Evolutionary conservation across 2,329 filamentous ascomycete species (phyloP).

Genomic region (Ambrosiella xylebori): DNA sequence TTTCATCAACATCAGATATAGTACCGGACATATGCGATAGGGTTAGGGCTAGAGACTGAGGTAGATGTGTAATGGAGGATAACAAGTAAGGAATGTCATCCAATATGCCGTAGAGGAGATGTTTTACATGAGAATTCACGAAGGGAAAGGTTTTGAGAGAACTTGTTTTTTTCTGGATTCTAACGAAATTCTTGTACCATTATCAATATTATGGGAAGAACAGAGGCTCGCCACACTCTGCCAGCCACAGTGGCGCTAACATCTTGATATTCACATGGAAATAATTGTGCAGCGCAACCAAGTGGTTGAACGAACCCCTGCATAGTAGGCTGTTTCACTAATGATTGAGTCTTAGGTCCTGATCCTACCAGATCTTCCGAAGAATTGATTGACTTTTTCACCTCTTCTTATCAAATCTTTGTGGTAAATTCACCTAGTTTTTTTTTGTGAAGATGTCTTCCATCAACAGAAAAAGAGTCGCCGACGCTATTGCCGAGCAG

Average conservation of each 20-base stretch:
- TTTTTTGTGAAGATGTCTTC: neutral
- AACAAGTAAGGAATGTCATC: neutral
- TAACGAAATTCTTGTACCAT: neutral
- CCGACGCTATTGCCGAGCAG: constrained; percentile 21
- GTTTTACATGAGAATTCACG: neutral
- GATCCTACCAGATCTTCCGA: too few relatives aligned
- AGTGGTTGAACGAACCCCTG: neutral
- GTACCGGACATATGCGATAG: too few relatives aligned
- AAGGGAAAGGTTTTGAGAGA: neutral
- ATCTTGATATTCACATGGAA: neutral
- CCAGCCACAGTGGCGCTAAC: neutral
- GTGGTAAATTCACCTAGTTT: too few relatives aligned
- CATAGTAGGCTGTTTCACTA: neutral
- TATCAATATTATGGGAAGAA: neutral
- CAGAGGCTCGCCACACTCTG: neutral
- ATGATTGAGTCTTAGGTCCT: too few relatives aligned
- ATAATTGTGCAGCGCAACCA: neutral
- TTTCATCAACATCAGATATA: neutral
- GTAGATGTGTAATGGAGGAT: too few relatives aligned
- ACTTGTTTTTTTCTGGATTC: too few relatives aligned
- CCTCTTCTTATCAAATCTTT: neutral
- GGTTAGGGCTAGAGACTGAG: too few relatives aligned
- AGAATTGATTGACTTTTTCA: neutral
- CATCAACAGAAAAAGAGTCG: constrained; percentile 26
- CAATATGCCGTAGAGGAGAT: neutral